phyloP scores from a whole-genome alignment of 495 filamentous ascomycete genomes.

The Niebla homalea region DNA sequence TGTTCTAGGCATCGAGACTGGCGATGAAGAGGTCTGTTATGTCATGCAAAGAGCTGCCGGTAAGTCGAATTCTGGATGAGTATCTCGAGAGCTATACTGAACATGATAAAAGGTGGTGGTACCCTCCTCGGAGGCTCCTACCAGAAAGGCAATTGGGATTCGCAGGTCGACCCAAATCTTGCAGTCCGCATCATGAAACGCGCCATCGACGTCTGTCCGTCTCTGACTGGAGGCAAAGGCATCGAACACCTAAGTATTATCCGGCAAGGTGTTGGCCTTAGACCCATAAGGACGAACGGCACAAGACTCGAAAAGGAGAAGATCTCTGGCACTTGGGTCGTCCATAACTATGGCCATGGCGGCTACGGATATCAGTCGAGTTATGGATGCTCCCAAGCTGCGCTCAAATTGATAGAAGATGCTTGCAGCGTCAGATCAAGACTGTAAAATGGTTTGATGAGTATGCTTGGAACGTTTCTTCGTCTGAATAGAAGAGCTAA shows the following conservation, averaged over 20 bases:
- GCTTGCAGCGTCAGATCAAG: constrained; percentile 22
- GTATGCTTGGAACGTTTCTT: no score
- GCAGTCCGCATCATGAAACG: constrained; percentile 85
- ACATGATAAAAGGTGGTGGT: constrained; percentile 35
- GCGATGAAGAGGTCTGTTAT: constrained; percentile 67
- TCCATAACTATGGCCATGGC: constrained; percentile 95
- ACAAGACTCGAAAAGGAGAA: constrained; percentile 73
- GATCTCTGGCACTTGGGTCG: constrained; percentile 55
- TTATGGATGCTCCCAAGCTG: constrained; percentile 67
- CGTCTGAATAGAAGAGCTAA: no score
- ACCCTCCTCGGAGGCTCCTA: constrained; percentile 84
- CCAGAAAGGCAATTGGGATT: constrained; percentile 71
- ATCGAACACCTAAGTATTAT: constrained; percentile 73
- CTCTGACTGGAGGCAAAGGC: constrained; percentile 62
- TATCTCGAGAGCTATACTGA: background rate
- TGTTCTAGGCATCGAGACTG: constrained; percentile 68
- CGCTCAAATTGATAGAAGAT: constrained; percentile 58
- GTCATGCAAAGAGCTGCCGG: constrained; percentile 80
- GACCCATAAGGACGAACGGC: constrained; percentile 63
- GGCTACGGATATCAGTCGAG: constrained; percentile 85
- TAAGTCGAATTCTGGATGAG: constrained; percentile 11
- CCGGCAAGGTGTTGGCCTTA: constrained; percentile 75
- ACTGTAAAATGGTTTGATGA: background rate
- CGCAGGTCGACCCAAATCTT: constrained; percentile 63
- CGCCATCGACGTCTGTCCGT: constrained; percentile 55